Evolutionary conservation across 345 rosid genomes (phyloP).

Genomic region (Citrus australasica): DNA sequence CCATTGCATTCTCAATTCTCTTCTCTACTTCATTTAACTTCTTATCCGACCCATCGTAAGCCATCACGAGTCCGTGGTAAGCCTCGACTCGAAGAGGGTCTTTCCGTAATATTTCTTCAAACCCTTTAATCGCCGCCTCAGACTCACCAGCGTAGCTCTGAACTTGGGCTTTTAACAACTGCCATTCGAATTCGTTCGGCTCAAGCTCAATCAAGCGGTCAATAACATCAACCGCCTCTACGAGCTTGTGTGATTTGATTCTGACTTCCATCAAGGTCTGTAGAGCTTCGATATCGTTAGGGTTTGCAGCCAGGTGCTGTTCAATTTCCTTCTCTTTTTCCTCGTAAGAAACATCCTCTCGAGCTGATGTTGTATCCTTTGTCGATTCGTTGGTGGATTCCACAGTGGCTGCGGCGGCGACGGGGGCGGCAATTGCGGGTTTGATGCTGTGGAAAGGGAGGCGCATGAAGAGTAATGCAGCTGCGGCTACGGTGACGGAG

Average conservation of each 20-base stretch:
- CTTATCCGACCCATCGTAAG: constrained; percentile 48
- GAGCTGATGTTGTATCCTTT: constrained; percentile 6
- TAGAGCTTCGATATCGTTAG: constrained; percentile 48
- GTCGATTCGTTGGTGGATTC: constrained; percentile 24
- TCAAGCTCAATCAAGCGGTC: constrained; percentile 66
- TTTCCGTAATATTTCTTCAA: constrained; percentile 61
- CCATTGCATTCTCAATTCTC: constrained; percentile 66
- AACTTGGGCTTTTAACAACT: constrained; percentile 62
- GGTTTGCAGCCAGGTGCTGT: constrained; percentile 36
- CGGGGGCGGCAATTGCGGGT: constrained; percentile 55
- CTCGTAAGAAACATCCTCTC: constrained; percentile 21
- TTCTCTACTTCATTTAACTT: constrained; percentile 43
- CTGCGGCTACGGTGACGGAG: constrained; percentile 57
- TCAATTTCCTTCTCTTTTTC: constrained; percentile 56
- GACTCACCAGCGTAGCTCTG: constrained; percentile 56
- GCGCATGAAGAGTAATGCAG: constrained; percentile 51
- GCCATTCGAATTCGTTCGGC: constrained; percentile 80
- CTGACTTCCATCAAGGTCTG: constrained; percentile 64
- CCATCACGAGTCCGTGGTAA: constrained; percentile 80
- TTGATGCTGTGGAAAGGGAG: constrained; percentile 30
- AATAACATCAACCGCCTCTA: constrained; percentile 53
- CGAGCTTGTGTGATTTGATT: constrained; percentile 58
- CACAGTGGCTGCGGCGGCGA: constrained; percentile 24
- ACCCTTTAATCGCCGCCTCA: constrained; percentile 48
- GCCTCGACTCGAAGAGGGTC: constrained; percentile 86